Conservation (phyloP, 768 basidiomycete species). For the Tulasnella sp. region DNA sequence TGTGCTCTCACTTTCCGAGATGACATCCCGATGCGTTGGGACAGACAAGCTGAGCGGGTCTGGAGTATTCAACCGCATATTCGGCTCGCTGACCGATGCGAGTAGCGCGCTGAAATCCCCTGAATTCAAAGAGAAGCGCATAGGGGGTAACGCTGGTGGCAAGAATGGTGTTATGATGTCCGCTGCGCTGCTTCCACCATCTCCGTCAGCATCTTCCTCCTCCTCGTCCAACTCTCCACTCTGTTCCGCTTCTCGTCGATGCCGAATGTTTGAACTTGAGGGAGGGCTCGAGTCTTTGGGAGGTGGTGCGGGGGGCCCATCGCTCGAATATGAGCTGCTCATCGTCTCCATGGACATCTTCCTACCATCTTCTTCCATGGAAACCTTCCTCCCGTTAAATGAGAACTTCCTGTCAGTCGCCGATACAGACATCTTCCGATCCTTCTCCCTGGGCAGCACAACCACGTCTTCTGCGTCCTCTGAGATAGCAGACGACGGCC, state of each 20-base stretch:
- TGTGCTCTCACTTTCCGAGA: no score
- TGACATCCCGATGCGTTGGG: no score
- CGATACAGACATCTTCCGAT: no score
- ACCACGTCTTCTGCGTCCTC: slow-evolving; percentile 2
- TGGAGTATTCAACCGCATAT: no score
- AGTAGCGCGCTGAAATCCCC: slow-evolving; percentile 54
- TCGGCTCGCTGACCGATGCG: slow-evolving; percentile 20
- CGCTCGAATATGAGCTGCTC: not conserved
- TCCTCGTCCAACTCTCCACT: not conserved
- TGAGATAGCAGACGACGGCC: not conserved
- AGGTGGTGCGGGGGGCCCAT: slow-evolving; percentile 12
- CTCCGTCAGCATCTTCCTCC: not conserved
- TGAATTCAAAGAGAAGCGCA: slow-evolving; percentile 79
- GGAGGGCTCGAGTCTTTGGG: not conserved
- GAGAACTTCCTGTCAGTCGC: no score
- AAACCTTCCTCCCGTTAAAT: no score
- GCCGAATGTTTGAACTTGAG: not conserved
- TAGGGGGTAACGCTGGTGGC: slow-evolving; percentile 78
- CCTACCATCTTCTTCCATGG: no score
- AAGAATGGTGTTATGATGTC: slow-evolving; percentile 32
- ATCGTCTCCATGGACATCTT: slow-evolving; percentile 1
- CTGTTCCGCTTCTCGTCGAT: not conserved
- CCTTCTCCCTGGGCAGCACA: slow-evolving; percentile 8
- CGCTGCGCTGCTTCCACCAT: not conserved
- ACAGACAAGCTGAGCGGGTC: no score